Evolutionary conservation across 2,329 filamentous ascomycete genomes (phyloP).

Genomic region (Escovopsis weberi): DNA sequence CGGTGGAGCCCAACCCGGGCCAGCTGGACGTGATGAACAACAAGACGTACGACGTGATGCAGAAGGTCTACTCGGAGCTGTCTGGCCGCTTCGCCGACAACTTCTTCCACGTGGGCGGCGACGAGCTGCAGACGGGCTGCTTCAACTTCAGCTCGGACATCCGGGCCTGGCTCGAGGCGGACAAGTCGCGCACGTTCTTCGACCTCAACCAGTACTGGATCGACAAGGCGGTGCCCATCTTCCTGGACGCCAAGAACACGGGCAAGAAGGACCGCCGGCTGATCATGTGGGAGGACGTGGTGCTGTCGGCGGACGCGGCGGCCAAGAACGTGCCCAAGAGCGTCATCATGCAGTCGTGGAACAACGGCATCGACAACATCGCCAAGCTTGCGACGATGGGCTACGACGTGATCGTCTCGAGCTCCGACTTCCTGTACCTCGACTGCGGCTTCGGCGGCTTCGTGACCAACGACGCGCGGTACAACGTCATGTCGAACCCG

Average conservation of each 20-base stretch:
- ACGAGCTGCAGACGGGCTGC: conserved; percentile 37
- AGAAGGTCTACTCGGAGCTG: conserved; percentile 38
- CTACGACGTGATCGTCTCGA: conserved; percentile 42
- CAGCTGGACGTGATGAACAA: conserved; percentile 41
- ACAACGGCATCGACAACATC: conserved; percentile 36
- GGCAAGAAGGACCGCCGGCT: conserved; percentile 30
- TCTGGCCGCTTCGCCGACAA: conserved; percentile 34
- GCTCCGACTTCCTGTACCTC: conserved; percentile 39
- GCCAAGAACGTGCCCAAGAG: conserved; percentile 33
- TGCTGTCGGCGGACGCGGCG: conserved; percentile 25
- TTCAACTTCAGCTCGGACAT: conserved; percentile 41
- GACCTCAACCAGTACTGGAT: conserved; percentile 41
- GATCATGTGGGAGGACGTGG: conserved; percentile 43
- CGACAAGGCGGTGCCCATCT: conserved; percentile 35
- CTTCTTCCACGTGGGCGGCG: conserved; percentile 41
- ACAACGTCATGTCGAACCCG: conserved; percentile 39
- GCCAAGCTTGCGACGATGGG: conserved; percentile 32
- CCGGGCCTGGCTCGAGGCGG: conserved; percentile 33
- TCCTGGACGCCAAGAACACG: conserved; percentile 15
- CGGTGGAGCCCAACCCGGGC: conserved; percentile 38
- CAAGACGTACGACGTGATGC: conserved; percentile 39
- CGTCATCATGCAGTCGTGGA: conserved; percentile 40
- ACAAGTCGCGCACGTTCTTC: conserved; percentile 26
- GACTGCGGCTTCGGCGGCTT: conserved; percentile 41
- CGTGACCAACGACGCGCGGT: conserved; percentile 39